A percentile compares a stretch with the other conserved stretches of the same genome.
phyloP scores from a whole-genome alignment of 495 filamentous ascomycete genomes.

The Clohesyomyces aquaticus region DNA sequence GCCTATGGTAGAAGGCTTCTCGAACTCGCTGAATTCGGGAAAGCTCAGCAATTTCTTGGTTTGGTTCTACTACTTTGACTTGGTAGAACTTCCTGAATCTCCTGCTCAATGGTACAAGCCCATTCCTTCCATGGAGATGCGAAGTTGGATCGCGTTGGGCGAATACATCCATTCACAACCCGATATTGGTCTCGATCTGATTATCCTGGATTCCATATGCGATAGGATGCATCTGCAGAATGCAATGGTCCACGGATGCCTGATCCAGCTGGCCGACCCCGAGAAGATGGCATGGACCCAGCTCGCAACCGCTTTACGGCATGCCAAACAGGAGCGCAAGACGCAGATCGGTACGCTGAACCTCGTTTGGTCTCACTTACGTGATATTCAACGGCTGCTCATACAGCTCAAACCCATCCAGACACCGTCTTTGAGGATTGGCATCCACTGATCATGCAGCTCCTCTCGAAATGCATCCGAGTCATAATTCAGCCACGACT shows the following conservation, averaged over 20 bases:
- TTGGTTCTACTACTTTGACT: constrained; percentile 23
- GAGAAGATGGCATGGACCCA: constrained; percentile 20
- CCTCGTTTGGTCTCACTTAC: background rate
- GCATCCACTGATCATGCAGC: constrained; percentile 1
- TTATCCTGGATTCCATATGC: constrained; percentile 14
- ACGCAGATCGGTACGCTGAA: constrained; percentile 2
- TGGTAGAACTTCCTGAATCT: constrained; percentile 19
- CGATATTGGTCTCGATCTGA: background rate
- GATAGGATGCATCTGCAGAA: constrained; percentile 3
- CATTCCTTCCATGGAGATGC: constrained; percentile 22
- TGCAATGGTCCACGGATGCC: background rate
- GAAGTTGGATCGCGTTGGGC: constrained; percentile 28
- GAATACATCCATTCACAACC: background rate
- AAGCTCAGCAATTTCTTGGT: constrained; percentile 16
- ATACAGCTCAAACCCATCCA: background rate
- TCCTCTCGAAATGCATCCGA: too few species aligned
- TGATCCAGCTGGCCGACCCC: background rate
- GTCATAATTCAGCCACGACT: background rate
- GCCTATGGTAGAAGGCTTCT: constrained; percentile 15
- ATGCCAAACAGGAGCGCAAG: background rate
- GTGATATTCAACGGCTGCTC: background rate
- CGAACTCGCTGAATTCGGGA: background rate
- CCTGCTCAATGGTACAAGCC: constrained; percentile 15
- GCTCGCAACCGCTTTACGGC: background rate
- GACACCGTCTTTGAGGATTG: background rate